Conservation (phyloP, 495 filamentous ascomycete genomes). For the Penicillium psychrofluorescens region DNA sequence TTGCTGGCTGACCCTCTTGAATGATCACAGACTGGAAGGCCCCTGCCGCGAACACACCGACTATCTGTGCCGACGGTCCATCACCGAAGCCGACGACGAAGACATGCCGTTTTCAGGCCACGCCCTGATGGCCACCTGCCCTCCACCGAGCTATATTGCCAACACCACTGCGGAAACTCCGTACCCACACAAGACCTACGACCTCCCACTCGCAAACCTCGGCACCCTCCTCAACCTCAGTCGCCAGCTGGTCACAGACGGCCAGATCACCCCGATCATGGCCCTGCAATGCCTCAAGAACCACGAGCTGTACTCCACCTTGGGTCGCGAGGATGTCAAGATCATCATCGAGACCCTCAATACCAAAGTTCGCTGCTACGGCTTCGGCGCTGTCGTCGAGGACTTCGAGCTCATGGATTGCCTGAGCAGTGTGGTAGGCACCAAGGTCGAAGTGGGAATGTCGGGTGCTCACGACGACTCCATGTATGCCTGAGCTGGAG, state of each 20-base stretch:
- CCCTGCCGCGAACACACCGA: slow-evolving; percentile 94
- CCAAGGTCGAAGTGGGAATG: slow-evolving; percentile 46
- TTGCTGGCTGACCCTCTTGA: not conserved
- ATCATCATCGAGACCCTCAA: slow-evolving; percentile 64
- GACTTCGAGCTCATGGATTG: slow-evolving; percentile 91
- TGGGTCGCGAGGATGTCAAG: slow-evolving; percentile 65
- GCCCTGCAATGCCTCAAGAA: slow-evolving; percentile 76
- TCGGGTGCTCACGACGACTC: slow-evolving; percentile 23
- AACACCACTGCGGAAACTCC: slow-evolving; percentile 33
- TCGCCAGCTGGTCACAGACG: slow-evolving; percentile 74
- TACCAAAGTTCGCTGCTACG: slow-evolving; percentile 85
- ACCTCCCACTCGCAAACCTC: slow-evolving; percentile 65
- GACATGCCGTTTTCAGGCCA: slow-evolving; percentile 61
- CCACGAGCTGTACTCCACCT: slow-evolving; percentile 57
- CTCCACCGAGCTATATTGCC: slow-evolving; percentile 49
- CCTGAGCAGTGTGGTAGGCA: slow-evolving; percentile 62
- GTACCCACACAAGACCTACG: slow-evolving; percentile 36
- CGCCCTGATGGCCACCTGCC: slow-evolving; percentile 84
- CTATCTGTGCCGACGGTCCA: slow-evolving; percentile 43
- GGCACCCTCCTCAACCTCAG: slow-evolving; percentile 77
- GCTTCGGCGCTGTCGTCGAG: slow-evolving; percentile 63
- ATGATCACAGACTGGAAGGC: slow-evolving; percentile 68
- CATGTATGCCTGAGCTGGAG: slow-evolving; percentile 27
- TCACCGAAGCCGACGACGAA: slow-evolving; percentile 43
- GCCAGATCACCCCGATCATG: slow-evolving; percentile 96